These are phyloP conservation scores for Didymella sp. DNA, from an alignment of 2,329 filamentous ascomycete species.

Conservation along the genomic window DNA sequence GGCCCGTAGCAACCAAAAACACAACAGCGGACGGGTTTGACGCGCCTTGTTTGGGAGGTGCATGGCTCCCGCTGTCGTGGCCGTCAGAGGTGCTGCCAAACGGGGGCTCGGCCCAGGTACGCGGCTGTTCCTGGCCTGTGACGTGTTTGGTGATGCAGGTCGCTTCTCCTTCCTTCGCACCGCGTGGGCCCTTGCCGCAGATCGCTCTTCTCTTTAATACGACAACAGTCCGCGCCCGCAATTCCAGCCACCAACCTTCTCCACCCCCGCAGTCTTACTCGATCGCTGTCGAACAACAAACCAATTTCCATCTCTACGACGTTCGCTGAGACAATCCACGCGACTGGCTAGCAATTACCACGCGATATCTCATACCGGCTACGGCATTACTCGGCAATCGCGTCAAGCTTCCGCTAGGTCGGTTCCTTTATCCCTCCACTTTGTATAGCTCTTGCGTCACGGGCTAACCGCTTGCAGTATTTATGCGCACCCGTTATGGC, in stretches of 20 bases:
- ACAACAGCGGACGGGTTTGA: constrained; percentile 7
- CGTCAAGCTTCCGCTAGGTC: constrained; percentile 14
- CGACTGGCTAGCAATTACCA: constrained; percentile 1
- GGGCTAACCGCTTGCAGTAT: constrained; percentile 29
- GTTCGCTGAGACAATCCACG: constrained; percentile 4
- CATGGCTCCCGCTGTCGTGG: constrained; percentile 19
- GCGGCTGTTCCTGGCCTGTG: constrained; percentile 8
- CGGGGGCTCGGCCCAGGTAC: constrained; percentile 19
- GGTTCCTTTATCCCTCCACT: background rate
- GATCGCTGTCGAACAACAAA: background rate
- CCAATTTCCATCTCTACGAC: constrained; percentile 1
- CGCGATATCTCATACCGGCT: constrained; percentile 2
- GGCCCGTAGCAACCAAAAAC: constrained; percentile 7
- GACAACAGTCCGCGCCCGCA: constrained; percentile 7
- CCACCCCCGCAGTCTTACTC: constrained; percentile 16
- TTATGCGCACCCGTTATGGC: constrained; percentile 28
- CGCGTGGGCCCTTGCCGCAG: constrained; percentile 15
- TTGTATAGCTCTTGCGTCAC: constrained; percentile 10
- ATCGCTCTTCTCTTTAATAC: constrained; percentile 16
- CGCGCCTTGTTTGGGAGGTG: constrained; percentile 2
- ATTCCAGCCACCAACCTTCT: background rate
- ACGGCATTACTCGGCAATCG: constrained; percentile 5
- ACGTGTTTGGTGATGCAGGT: constrained; percentile 14
- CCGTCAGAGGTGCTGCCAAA: constrained; percentile 10
- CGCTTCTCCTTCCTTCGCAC: constrained; percentile 13